phyloP scores from a whole-genome alignment of 2,329 filamentous ascomycete genomes.

The Ceratocystis eucalypticola region DNA sequence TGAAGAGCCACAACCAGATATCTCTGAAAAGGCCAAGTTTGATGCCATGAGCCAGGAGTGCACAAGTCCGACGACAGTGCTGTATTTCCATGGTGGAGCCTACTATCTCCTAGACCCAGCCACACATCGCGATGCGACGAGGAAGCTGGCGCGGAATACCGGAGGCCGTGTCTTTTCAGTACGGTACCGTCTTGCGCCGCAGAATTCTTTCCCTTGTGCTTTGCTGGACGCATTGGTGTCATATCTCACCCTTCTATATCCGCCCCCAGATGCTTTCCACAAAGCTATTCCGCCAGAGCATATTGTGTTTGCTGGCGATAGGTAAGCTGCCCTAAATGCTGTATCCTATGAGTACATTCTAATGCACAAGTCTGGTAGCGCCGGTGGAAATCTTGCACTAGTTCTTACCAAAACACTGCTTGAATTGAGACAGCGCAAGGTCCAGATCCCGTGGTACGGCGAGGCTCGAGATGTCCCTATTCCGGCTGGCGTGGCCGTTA shows the following conservation, averaged over 20 bases:
- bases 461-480: slow-evolving; percentile 44
- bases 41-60: slow-evolving; percentile 53
- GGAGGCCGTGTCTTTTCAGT: slow-evolving; percentile 58
- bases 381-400: slow-evolving; percentile 58
- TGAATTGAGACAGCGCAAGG: slow-evolving; percentile 38
- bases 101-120: slow-evolving; percentile 60
- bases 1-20: slow-evolving; percentile 37
- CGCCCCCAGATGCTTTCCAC: slow-evolving; percentile 54
- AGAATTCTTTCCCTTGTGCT: slow-evolving; percentile 60
- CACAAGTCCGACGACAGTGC: slow-evolving; percentile 46
- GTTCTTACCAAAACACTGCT: slow-evolving; percentile 56
- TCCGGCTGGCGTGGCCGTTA: slow-evolving; percentile 49
- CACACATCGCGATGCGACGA: slow-evolving; percentile 46
- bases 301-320: slow-evolving; percentile 61
- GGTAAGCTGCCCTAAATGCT: slow-evolving; percentile 27
- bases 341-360: not conserved
- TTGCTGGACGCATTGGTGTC: slow-evolving; percentile 59
- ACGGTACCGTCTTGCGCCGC: slow-evolving; percentile 61
- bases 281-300: slow-evolving; percentile 48
- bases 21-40: slow-evolving; percentile 53
- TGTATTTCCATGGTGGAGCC: slow-evolving; percentile 67
- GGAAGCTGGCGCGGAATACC: slow-evolving; percentile 50
- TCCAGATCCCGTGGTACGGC: slow-evolving; percentile 48
- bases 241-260: slow-evolving; percentile 61
- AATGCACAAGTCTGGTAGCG: slow-evolving; percentile 31